These are phyloP conservation scores for Phytophthora hibernalis DNA, from an alignment of 352 stramenopile genomes.

Conservation along the genomic window DNA sequence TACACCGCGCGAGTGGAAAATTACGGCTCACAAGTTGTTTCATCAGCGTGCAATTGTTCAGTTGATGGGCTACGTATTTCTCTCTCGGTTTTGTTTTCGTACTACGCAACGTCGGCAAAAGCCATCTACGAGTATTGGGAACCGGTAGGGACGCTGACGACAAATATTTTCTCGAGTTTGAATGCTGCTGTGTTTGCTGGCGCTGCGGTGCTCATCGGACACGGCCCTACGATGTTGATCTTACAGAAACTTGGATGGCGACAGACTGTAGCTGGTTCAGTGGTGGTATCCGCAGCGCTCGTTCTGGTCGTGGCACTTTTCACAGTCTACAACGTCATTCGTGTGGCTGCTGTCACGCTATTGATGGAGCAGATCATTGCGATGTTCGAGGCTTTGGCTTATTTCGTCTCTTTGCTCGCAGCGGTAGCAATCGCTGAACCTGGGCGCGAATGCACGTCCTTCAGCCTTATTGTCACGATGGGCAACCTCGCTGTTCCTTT, in stretches of 20 bases:
- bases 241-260: constrained; percentile 45
- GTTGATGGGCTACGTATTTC: constrained; percentile 48
- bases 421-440: constrained; percentile 55
- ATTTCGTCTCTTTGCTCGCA: constrained; percentile 58
- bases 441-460: constrained; percentile 56
- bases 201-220: constrained; percentile 37
- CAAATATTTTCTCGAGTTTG: constrained; percentile 54
- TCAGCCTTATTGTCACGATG: constrained; percentile 58
- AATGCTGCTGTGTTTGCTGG: constrained; percentile 52
- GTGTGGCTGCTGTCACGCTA: constrained; percentile 52
- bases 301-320: constrained; percentile 55
- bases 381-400: constrained; percentile 59
- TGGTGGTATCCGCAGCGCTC: constrained; percentile 45
- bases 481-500: constrained; percentile 66
- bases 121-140: constrained; percentile 71
- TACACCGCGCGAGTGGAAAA: constrained; percentile 18
- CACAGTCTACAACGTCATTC: constrained; percentile 63
- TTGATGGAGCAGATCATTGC: constrained; percentile 59
- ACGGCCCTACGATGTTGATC: constrained; percentile 24
- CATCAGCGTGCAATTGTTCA: constrained; percentile 54
- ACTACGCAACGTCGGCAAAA: constrained; percentile 65
- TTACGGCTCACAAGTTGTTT: constrained; percentile 41
- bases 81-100: constrained; percentile 61
- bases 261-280: constrained; percentile 41
- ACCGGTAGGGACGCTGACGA: constrained; percentile 44